Evolutionary conservation across 352 stramenopile species (phyloP).

Genomic region (Pythium dissimile): DNA sequence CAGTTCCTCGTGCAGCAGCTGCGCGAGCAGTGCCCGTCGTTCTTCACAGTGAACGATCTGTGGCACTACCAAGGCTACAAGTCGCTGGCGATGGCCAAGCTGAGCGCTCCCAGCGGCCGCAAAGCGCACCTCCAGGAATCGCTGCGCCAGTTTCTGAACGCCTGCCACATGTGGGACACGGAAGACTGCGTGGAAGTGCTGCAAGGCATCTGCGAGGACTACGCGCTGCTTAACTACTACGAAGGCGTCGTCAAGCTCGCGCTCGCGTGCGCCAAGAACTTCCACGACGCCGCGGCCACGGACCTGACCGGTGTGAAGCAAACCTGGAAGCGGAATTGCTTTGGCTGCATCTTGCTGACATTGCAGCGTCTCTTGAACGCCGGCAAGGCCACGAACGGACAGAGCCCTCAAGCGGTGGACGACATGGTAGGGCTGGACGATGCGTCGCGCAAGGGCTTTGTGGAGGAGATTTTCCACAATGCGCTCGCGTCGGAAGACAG

Average conservation of each 20-base stretch:
- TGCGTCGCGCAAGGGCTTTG: slow-evolving; percentile 52
- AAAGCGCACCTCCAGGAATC: slow-evolving; percentile 66
- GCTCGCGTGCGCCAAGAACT: slow-evolving; percentile 76
- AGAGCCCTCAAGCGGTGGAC: slow-evolving; percentile 65
- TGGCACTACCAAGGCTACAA: slow-evolving; percentile 86
- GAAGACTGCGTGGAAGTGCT: slow-evolving; percentile 74
- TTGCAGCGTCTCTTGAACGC: slow-evolving; percentile 55
- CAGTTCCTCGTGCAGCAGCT: slow-evolving; percentile 80
- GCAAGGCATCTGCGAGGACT: slow-evolving; percentile 78
- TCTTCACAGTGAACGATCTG: slow-evolving; percentile 77
- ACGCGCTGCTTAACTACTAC: slow-evolving; percentile 74
- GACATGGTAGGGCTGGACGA: slow-evolving; percentile 77
- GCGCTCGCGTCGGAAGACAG: slow-evolving; percentile 68
- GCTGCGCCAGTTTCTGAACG: slow-evolving; percentile 74
- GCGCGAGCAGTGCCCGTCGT: slow-evolving; percentile 79
- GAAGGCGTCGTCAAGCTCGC: slow-evolving; percentile 84
- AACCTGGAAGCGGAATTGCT: slow-evolving; percentile 71
- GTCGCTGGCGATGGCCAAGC: slow-evolving; percentile 73
- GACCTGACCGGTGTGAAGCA: slow-evolving; percentile 65
- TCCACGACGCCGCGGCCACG: slow-evolving; percentile 59
- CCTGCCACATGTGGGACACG: slow-evolving; percentile 85
- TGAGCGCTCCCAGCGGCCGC: slow-evolving; percentile 62
- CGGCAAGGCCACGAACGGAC: slow-evolving; percentile 23
- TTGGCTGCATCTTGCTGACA: slow-evolving; percentile 68
- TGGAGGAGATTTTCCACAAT: slow-evolving; percentile 77